Evolutionary conservation across 148 eudicot genomes (phyloP), one percentile per base, ranked within the genome.

Genomic region (Chenopodium quinoa): DNA sequence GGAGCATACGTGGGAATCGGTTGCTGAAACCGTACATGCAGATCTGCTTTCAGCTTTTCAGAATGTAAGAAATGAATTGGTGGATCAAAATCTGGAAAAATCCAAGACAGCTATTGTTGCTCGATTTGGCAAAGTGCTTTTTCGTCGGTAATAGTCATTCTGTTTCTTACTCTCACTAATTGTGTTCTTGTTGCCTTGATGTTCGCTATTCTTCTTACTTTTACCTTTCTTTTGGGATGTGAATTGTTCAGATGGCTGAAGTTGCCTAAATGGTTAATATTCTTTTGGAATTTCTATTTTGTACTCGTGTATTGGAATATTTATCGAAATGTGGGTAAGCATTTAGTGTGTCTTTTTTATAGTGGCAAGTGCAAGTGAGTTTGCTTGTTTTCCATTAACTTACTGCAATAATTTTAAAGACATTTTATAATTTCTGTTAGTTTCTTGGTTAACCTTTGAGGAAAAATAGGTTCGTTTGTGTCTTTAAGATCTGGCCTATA

Each of bases 111-210:
- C n/a, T n/a, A 37, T 75, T 44, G 79, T 75, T 56, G 75, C 75
- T 52, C 79, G 83, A 29, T 81, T 81, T 52, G 79, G 83, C 25
- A 81, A 81, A 81, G 73, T 81, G 20, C 83, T 81, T 56, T 81
- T 75, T 37, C 75, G 40, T 22, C 16, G 79, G 83, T 81, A 75
- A 32, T 65, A 17, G 16, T 32, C 0, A 27, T 47, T 75, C 71
- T 25, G 22, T 73, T 34, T n/a, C 5, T 12, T 74, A n/a, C 37
- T 73, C 17, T 81, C 16, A 29, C 48, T 73, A 22, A 17, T 20
- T 31, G 25, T 32, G 27, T 23, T 14, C 25, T 34, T 48, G 54
- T 9, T 48, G 54, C 13, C 54, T 48, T 79, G 17, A 22, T 54
- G 46, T 31, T 25, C 46, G 2, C 20, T 2, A 44, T 17, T 66